Evolutionary conservation across 805 yeast species (phyloP).

Genomic region (Candida patagonica): DNA sequence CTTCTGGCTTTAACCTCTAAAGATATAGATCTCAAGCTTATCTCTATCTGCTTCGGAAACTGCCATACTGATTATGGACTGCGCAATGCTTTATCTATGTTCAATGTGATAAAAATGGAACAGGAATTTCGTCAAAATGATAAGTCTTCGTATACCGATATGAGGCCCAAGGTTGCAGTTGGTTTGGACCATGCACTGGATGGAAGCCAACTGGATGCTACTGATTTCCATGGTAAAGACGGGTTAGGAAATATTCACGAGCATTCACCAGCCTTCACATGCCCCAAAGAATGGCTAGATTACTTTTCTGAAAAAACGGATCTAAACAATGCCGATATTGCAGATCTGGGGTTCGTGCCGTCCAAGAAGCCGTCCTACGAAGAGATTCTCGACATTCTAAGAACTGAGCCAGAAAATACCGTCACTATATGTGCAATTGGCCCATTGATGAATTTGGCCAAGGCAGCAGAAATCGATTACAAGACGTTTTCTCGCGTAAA

Average conservation of each 20-base stretch:
- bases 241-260: constrained; percentile 34
- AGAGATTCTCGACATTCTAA: constrained; percentile 30
- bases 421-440: constrained; percentile 33
- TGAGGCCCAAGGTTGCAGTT: constrained; percentile 27
- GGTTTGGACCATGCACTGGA: constrained; percentile 26
- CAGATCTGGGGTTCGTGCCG: constrained; percentile 24
- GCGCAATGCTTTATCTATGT: constrained; percentile 28
- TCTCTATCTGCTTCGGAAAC: constrained; percentile 33
- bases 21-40: constrained; percentile 22
- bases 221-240: constrained; percentile 33
- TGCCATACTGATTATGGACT: constrained; percentile 27
- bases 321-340: neutral
- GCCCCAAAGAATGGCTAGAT: constrained; percentile 23
- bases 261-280: constrained; percentile 28
- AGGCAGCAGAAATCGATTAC: constrained; percentile 32
- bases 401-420: constrained; percentile 26
- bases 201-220: constrained; percentile 27
- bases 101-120: constrained; percentile 28
- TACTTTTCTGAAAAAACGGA: constrained; percentile 17
- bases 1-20: constrained; percentile 28
- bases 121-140: constrained; percentile 20
- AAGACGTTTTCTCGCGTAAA: constrained; percentile 28
- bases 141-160: constrained; percentile 17
- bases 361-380: constrained; percentile 23
- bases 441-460: constrained; percentile 33